A percentile compares a stretch with the other conserved stretches of the same genome.
Conservation (phyloP, 2,329 filamentous ascomycete genomes). For the Claviceps monticola region DNA sequence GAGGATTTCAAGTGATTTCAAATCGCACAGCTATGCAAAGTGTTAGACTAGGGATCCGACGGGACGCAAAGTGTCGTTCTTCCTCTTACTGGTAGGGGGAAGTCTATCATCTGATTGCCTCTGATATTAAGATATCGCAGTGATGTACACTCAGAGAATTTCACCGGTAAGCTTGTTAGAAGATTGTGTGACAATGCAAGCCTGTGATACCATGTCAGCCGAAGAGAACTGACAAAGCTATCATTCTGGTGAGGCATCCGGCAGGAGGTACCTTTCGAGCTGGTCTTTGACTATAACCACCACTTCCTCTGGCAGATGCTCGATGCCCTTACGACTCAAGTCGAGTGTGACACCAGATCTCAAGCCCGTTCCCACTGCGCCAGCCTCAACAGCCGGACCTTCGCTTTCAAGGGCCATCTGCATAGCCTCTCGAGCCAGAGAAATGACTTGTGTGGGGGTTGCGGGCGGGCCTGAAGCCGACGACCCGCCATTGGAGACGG, state of each 20-base stretch:
- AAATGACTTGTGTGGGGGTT: conserved; percentile 45
- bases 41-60: conserved; percentile 12
- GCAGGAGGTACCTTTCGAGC: conserved; percentile 46
- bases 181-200: conserved; percentile 73
- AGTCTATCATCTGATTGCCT: conserved; percentile 57
- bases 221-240: background rate
- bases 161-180: conserved; percentile 51
- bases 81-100: conserved; percentile 38
- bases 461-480: conserved; percentile 40
- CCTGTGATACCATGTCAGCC: conserved; percentile 25
- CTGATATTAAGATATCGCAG: conserved; percentile 69
- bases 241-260: background rate
- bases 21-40: conserved; percentile 57
- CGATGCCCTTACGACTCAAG: conserved; percentile 61
- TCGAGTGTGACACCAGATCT: conserved; percentile 67
- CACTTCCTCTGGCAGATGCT: conserved; percentile 57
- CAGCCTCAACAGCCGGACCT: conserved; percentile 46
- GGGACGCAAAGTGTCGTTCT: conserved; percentile 1
- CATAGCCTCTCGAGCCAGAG: conserved; percentile 53
- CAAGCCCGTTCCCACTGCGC: conserved; percentile 43
- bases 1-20: conserved; percentile 79
- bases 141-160: conserved; percentile 63
- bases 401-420: conserved; percentile 52
- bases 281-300: conserved; percentile 63
- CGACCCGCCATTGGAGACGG: conserved; percentile 31